Conservation (phyloP, 805 yeast genomes). For the Jamesozyma piceae region DNA sequence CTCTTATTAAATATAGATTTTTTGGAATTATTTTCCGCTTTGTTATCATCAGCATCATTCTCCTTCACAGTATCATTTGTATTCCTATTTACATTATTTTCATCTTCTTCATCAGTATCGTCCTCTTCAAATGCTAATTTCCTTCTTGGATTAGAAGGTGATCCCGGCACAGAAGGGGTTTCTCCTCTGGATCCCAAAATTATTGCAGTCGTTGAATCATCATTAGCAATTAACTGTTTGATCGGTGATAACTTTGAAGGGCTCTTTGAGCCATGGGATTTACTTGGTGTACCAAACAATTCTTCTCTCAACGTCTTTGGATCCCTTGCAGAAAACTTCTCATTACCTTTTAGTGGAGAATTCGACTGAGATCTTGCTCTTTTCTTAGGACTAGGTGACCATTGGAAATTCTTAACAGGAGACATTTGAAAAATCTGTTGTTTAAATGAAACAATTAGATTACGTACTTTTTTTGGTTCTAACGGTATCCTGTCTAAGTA, state of each 20-base stretch:
- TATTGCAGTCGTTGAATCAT: slow-evolving; percentile 4
- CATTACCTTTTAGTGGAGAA: slow-evolving; percentile 16
- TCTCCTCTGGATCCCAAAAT: slow-evolving; percentile 24
- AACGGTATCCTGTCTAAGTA: slow-evolving; percentile 46
- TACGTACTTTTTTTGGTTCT: slow-evolving; percentile 36
- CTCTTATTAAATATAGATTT: not conserved
- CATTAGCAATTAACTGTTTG: not conserved
- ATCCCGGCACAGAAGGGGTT: not conserved
- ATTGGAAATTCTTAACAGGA: slow-evolving; percentile 22
- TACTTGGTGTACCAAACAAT: slow-evolving; percentile 24
- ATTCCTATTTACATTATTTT: not conserved
- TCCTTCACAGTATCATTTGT: not conserved
- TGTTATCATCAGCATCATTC: not conserved
- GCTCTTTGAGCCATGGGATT: not conserved
- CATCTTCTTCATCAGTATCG: slow-evolving; percentile 9
- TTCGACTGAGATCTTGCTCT: slow-evolving; percentile 3
- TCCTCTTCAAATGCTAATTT: slow-evolving; percentile 28
- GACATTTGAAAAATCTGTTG: slow-evolving; percentile 32
- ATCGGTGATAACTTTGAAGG: slow-evolving; percentile 1
- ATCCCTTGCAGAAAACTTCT: slow-evolving; percentile 21
- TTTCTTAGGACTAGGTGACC: slow-evolving; percentile 28
- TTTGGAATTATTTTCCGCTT: not conserved
- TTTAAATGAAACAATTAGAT: slow-evolving; percentile 39
- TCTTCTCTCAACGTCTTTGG: slow-evolving; percentile 23
- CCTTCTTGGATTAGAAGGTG: slow-evolving; percentile 16